These are phyloP conservation scores for Sporobolomyces roseus DNA, from an alignment of 768 basidiomycete species.

Conservation along the genomic window DNA sequence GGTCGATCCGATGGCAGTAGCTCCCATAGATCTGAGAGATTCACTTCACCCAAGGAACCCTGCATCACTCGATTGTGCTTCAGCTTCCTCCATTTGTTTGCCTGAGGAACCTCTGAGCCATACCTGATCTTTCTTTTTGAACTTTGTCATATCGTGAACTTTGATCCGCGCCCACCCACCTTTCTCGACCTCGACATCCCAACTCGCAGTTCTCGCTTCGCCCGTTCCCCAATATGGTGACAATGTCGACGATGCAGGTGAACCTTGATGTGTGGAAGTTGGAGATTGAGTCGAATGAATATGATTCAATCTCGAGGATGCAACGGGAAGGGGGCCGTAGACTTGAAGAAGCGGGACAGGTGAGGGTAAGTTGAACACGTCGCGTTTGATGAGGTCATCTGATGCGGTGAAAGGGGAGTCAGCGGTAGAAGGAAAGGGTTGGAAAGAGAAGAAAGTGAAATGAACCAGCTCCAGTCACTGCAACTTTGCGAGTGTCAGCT, in stretches of 20 bases:
- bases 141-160: constrained; percentile 31
- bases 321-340: background rate
- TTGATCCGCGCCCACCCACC: constrained; percentile 24
- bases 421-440: background rate
- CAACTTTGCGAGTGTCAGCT: too few species aligned
- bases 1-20: constrained; percentile 5
- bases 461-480: constrained; percentile 2
- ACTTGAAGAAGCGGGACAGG: constrained; percentile 26
- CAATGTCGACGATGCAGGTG: background rate
- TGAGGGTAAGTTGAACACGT: constrained; percentile 33
- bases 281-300: constrained; percentile 15
- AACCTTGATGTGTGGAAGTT: background rate
- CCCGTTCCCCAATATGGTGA: constrained; percentile 16
- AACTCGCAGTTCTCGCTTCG: constrained; percentile 14
- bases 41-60: constrained; percentile 40
- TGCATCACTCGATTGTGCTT: background rate
- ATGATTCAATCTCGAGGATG: background rate
- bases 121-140: constrained; percentile 24
- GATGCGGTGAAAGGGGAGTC: background rate
- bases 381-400: constrained; percentile 42
- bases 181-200: constrained; percentile 22
- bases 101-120: too few species aligned
- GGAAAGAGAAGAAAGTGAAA: too few species aligned
- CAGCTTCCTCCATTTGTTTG: too few species aligned
- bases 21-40: constrained; percentile 13